Percentiles rank a stretch among this genome's conserved stretches.
Conservation (phyloP, 202 grass and related monocot genomes). For the Saccharum hybrid region DNA sequence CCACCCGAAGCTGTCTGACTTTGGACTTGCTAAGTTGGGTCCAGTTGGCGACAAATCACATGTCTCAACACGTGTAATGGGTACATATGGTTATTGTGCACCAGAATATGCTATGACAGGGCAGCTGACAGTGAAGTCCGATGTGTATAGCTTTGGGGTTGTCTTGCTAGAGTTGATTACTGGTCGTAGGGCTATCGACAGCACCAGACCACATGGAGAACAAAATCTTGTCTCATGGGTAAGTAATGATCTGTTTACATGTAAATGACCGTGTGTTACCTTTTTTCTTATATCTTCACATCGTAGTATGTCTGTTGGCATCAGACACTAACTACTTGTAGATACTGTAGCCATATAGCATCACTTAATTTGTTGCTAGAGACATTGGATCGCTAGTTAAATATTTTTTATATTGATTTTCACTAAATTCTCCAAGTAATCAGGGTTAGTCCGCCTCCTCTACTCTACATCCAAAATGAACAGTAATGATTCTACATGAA, state of each 20-base stretch:
- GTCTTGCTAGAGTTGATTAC: constrained; percentile 89
- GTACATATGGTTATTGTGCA: constrained; percentile 91
- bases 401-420: neutral
- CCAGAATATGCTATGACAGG: constrained; percentile 92
- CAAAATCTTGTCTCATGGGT: constrained; percentile 95
- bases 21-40: constrained; percentile 85
- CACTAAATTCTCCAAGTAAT: constrained; percentile 3
- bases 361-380: neutral
- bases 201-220: constrained; percentile 68
- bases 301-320: neutral
- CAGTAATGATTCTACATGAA: neutral
- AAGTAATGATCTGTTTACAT: constrained; percentile 46
- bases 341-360: neutral
- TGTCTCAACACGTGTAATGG: constrained; percentile 89
- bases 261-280: neutral
- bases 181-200: constrained; percentile 77
- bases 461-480: neutral
- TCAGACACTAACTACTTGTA: neutral
- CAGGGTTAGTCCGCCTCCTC: neutral
- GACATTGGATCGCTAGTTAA: neutral
- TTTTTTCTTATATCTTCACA: neutral
- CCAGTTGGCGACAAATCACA: constrained; percentile 90
- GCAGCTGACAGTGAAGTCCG: constrained; percentile 78
- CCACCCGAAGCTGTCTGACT: constrained; percentile 87
- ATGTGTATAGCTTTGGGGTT: constrained; percentile 90